These are phyloP conservation scores for Tolypocladium guangdongense DNA, from an alignment of 2,329 filamentous ascomycete species.

Conservation along the genomic window DNA sequence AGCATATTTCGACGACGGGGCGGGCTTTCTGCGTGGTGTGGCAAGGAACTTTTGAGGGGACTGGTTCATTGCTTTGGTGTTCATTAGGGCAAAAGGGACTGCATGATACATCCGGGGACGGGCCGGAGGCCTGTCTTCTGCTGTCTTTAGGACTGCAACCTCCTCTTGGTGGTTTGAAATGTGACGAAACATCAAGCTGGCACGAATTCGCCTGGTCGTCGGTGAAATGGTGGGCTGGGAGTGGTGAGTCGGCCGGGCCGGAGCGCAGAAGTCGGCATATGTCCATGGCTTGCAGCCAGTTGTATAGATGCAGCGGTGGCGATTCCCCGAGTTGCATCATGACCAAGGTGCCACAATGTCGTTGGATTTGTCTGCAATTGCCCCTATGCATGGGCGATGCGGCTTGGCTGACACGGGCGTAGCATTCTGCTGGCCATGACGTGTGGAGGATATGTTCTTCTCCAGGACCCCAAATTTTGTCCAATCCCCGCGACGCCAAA, in stretches of 20 bases:
- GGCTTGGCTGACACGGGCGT: background rate
- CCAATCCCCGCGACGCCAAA: background rate
- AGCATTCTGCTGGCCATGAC: conserved; percentile 1
- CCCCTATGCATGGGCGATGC: background rate
- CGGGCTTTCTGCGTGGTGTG: conserved; percentile 22
- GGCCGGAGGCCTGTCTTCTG: conserved; percentile 30
- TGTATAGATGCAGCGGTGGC: background rate
- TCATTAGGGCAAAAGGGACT: conserved; percentile 39
- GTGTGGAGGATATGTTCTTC: background rate
- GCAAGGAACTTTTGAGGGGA: conserved; percentile 19
- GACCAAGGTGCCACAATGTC: background rate
- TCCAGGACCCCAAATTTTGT: background rate
- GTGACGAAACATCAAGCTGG: conserved; percentile 29
- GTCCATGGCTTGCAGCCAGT: background rate
- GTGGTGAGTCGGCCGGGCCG: background rate
- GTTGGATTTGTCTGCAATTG: background rate
- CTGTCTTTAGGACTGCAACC: conserved; percentile 32
- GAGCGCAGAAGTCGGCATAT: background rate
- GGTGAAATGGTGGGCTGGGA: background rate
- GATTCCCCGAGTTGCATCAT: background rate
- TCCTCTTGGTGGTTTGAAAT: conserved; percentile 36
- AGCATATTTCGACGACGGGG: conserved; percentile 27
- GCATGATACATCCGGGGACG: conserved; percentile 32
- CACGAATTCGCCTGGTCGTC: conserved; percentile 5
- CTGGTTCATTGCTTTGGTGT: conserved; percentile 44